Evolutionary conservation across 2,329 filamentous ascomycete species (phyloP).

Genomic region (Trichoderma breve): DNA sequence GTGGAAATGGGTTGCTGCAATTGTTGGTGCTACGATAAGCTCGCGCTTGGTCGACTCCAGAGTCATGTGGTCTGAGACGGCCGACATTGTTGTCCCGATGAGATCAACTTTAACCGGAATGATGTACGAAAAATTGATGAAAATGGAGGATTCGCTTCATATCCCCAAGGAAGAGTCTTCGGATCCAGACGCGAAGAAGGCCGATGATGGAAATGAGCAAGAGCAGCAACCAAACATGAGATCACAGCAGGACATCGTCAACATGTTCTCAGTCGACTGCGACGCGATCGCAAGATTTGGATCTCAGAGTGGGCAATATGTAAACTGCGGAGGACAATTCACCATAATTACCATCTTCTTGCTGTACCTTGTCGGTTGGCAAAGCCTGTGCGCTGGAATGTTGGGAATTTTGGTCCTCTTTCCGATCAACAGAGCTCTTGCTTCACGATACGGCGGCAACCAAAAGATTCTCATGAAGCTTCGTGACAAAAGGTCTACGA

Average conservation of each 20-base stretch:
- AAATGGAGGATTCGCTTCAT: constrained; percentile 10
- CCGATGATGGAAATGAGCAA: not conserved
- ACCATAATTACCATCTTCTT: not conserved
- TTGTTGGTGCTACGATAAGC: constrained; percentile 9
- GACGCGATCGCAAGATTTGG: constrained; percentile 14
- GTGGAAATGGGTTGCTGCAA: constrained; percentile 7
- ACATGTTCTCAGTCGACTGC: constrained; percentile 14
- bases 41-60: constrained; percentile 11
- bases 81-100: constrained; percentile 5
- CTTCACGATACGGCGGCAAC: not conserved
- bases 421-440: constrained; percentile 2
- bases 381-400: constrained; percentile 9
- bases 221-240: not conserved
- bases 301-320: constrained; percentile 3
- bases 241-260: constrained; percentile 13
- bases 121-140: constrained; percentile 16
- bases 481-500: constrained; percentile 4
- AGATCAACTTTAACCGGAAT: constrained; percentile 10
- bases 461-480: not conserved
- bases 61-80: constrained; percentile 13
- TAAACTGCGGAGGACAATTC: constrained; percentile 8
- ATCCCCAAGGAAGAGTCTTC: constrained; percentile 3
- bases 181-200: not conserved
- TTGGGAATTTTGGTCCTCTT: not conserved
- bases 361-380: constrained; percentile 14